These are phyloP conservation scores for Xylariomycetidae sp. DNA, from an alignment of 2,329 filamentous ascomycete species.

Conservation along the genomic window DNA sequence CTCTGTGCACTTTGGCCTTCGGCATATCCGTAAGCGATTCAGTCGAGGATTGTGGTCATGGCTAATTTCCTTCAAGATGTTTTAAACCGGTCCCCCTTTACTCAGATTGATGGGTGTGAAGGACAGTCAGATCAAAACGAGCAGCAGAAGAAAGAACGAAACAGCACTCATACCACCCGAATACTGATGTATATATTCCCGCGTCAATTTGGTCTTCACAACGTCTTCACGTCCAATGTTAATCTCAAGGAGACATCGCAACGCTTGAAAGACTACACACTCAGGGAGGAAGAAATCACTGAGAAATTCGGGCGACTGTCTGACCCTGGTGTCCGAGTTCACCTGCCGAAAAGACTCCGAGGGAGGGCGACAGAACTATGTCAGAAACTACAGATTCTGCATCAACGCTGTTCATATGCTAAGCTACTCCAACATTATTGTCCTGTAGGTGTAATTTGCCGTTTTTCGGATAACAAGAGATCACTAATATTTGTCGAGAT, in stretches of 20 bases:
- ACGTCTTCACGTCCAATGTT: slow-evolving; percentile 75
- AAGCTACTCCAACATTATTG: slow-evolving; percentile 79
- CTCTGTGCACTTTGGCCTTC: slow-evolving; percentile 67
- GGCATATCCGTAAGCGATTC: slow-evolving; percentile 68
- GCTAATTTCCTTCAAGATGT: slow-evolving; percentile 59
- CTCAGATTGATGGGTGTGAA: slow-evolving; percentile 7
- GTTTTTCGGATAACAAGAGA: not conserved
- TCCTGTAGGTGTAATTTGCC: slow-evolving; percentile 48
- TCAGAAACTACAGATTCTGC: slow-evolving; percentile 62
- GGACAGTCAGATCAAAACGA: slow-evolving; percentile 1
- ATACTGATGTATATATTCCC: slow-evolving; percentile 94
- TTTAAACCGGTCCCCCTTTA: slow-evolving; percentile 63
- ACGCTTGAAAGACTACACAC: slow-evolving; percentile 76
- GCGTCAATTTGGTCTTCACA: slow-evolving; percentile 82
- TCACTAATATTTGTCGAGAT: too few relatives aligned
- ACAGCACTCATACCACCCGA: slow-evolving; percentile 56
- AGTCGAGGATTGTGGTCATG: not conserved
- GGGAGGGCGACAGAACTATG: slow-evolving; percentile 58
- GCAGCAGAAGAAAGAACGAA: slow-evolving; percentile 17
- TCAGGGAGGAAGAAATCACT: slow-evolving; percentile 77
- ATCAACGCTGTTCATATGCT: slow-evolving; percentile 73
- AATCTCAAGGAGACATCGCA: slow-evolving; percentile 64
- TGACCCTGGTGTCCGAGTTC: slow-evolving; percentile 19
- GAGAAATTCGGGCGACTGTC: slow-evolving; percentile 29
- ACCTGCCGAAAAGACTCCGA: slow-evolving; percentile 64